These are phyloP conservation scores for Coemansia sp. DNA, from an alignment of 192 early-diverging fungal genomes.

Conservation along the genomic window DNA sequence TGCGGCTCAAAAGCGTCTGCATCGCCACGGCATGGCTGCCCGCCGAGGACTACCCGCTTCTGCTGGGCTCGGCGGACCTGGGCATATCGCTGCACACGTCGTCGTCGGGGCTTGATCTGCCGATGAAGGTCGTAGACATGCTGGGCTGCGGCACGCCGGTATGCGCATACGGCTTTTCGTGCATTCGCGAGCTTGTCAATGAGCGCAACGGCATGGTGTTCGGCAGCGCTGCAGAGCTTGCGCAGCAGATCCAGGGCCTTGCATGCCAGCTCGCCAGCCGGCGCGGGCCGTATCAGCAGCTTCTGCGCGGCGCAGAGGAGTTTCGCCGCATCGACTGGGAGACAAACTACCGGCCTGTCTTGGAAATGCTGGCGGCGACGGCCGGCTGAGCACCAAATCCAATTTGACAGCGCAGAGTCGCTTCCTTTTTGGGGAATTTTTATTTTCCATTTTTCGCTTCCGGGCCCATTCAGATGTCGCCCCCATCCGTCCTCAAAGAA, in stretches of 20 bases:
- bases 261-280: conserved; percentile 10
- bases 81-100: conserved; percentile 91
- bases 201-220: conserved; percentile 71
- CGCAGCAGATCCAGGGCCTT: conserved; percentile 55
- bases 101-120: conserved; percentile 93
- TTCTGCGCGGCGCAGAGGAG: conserved; percentile 37
- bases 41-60: conserved; percentile 76
- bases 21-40: conserved; percentile 81
- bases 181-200: conserved; percentile 66
- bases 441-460: background rate
- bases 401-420: background rate
- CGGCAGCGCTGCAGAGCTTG: conserved; percentile 55
- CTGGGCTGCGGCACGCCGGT: conserved; percentile 94
- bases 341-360: conserved; percentile 31
- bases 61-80: conserved; percentile 91
- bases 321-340: conserved; percentile 44
- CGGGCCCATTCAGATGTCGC: background rate
- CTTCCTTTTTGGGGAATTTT: background rate
- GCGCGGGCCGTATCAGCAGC: conserved; percentile 23
- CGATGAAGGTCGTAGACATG: conserved; percentile 99
- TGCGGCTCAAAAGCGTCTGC: conserved; percentile 54
- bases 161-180: conserved; percentile 68
- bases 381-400: background rate
- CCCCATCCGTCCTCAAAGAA: background rate
- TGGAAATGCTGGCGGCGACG: conserved; percentile 21